These are phyloP conservation scores for Penicillium arizonense DNA, from an alignment of 495 filamentous ascomycete genomes.

Conservation along the genomic window DNA sequence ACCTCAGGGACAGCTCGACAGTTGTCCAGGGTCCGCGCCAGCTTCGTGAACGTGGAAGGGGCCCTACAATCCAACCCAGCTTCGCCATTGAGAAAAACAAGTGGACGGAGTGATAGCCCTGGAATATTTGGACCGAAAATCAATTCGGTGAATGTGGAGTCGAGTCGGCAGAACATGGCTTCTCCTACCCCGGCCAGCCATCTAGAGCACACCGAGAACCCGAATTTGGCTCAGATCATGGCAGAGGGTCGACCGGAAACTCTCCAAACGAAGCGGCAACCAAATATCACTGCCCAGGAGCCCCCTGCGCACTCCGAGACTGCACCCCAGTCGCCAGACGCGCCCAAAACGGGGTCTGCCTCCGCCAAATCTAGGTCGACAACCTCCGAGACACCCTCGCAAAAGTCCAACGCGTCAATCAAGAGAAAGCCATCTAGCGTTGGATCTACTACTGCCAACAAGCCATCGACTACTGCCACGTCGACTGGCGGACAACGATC, in stretches of 20 bases:
- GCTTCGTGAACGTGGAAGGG: conserved; percentile 75
- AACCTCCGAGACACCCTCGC: conserved; percentile 13
- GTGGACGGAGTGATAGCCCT: conserved; percentile 32
- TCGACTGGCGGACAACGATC: conserved; percentile 23
- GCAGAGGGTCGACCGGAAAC: conserved; percentile 6
- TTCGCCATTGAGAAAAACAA: conserved; percentile 37
- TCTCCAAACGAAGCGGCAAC: not conserved
- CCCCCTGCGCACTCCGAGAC: conserved; percentile 4
- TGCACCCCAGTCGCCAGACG: conserved; percentile 8
- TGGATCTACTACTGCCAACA: conserved; percentile 32
- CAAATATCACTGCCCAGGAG: conserved; percentile 5
- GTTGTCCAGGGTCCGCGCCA: conserved; percentile 76
- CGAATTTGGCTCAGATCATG: conserved; percentile 12
- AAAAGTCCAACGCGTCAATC: conserved; percentile 25
- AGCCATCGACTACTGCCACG: conserved; percentile 15
- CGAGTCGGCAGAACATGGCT: conserved; percentile 26
- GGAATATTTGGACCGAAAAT: conserved; percentile 34
- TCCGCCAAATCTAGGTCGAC: conserved; percentile 5
- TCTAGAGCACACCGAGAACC: conserved; percentile 13
- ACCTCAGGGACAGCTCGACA: conserved; percentile 52
- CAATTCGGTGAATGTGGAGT: conserved; percentile 32
- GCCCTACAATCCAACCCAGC: conserved; percentile 31
- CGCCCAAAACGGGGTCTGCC: conserved; percentile 18
- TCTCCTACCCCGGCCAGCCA: conserved; percentile 28
- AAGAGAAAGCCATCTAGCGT: conserved; percentile 43